A percentile compares a stretch with the other conserved stretches of the same genome.
phyloP scores from a whole-genome alignment of 2,329 filamentous ascomycete genomes.

The Claviceps spartinae region DNA sequence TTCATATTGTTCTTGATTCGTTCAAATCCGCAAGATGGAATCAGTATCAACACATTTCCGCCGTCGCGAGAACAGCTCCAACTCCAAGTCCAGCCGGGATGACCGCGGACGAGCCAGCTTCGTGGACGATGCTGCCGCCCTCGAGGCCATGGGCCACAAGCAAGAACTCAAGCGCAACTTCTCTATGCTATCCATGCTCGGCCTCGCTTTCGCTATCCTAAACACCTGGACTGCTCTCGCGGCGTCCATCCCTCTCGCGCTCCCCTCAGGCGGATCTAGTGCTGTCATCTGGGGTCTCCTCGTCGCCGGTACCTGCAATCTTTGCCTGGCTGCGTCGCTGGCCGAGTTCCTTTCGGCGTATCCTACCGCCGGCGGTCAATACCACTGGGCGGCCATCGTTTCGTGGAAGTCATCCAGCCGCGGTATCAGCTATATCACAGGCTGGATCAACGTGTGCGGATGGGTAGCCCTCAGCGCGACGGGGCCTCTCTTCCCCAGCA shows the following conservation, averaged over 20 bases:
- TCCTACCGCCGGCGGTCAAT: conserved; percentile 46
- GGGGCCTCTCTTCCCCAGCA: conserved; percentile 51
- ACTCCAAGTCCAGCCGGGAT: neutral
- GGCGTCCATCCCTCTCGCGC: conserved; percentile 31
- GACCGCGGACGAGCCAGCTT: neutral
- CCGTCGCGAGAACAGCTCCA: neutral
- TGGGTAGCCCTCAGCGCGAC: conserved; percentile 59
- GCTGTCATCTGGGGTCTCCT: conserved; percentile 59
- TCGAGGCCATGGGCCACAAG: conserved; percentile 32
- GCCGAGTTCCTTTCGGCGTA: conserved; percentile 60
- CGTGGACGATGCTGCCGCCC: conserved; percentile 21
- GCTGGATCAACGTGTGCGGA: conserved; percentile 63
- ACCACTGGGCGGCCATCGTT: conserved; percentile 59
- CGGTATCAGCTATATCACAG: conserved; percentile 54
- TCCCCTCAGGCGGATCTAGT: conserved; percentile 60
- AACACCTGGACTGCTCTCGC: conserved; percentile 37
- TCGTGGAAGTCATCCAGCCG: conserved; percentile 47
- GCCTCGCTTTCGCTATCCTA: conserved; percentile 34
- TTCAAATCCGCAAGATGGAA: neutral
- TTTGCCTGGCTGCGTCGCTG: conserved; percentile 54
- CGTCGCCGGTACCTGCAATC: conserved; percentile 52
- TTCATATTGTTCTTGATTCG: too few relatives aligned
- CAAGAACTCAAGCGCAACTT: conserved; percentile 38
- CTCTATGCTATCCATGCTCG: conserved; percentile 33
- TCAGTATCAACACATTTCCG: neutral